Evolutionary conservation across 257 asterid genomes (phyloP).

Genomic region (Nicotiana noctiflora): DNA sequence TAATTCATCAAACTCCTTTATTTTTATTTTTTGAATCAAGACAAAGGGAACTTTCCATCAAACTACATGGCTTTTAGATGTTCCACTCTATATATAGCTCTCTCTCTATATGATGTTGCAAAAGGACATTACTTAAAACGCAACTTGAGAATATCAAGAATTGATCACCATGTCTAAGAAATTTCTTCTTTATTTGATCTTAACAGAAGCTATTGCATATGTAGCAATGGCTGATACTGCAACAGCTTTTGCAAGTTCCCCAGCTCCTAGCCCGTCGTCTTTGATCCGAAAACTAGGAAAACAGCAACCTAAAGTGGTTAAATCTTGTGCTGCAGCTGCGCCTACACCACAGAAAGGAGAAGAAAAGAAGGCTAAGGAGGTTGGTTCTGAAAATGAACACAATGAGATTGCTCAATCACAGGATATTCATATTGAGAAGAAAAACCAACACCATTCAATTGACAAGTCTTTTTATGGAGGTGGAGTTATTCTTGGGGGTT

Average conservation of each 20-base stretch:
- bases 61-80: neutral
- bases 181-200: conserved; percentile 12
- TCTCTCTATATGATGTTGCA: neutral
- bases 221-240: conserved; percentile 13
- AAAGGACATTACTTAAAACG: neutral
- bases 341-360: neutral
- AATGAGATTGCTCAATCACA: neutral
- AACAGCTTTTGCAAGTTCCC: neutral
- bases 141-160: no score
- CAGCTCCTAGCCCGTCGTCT: conserved; percentile 5
- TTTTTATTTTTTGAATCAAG: neutral
- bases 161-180: conserved; percentile 10
- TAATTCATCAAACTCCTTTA: conserved; percentile 12
- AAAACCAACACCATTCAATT: conserved; percentile 8
- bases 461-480: conserved; percentile 28
- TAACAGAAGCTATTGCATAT: conserved; percentile 6
- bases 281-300: conserved; percentile 14
- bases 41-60: conserved; percentile 24
- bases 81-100: neutral
- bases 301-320: neutral
- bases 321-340: neutral
- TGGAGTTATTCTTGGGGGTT: conserved; percentile 29
- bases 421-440: neutral
- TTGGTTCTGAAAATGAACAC: neutral
- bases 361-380: neutral